These are phyloP conservation scores for Saccharomycopsis sp. DNA, from an alignment of 805 yeast genomes.

Conservation along the genomic window DNA sequence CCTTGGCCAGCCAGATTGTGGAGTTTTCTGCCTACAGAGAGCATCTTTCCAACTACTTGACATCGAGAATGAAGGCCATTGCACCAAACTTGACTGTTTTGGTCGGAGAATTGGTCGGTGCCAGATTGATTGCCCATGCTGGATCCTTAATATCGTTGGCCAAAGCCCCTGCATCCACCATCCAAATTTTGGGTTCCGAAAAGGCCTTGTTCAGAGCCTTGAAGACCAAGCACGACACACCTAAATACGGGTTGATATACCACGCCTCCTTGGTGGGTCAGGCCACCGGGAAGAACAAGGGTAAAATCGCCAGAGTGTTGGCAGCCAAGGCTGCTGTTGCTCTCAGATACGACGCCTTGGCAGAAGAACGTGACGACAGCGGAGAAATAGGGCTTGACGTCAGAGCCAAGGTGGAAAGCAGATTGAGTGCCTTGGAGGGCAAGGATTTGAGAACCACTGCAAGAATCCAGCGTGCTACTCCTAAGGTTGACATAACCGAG, in stretches of 20 bases:
- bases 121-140: slow-evolving; percentile 94
- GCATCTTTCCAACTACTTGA: slow-evolving; percentile 84
- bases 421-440: slow-evolving; percentile 93
- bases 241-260: slow-evolving; percentile 94
- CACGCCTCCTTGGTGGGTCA: slow-evolving; percentile 97
- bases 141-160: slow-evolving; percentile 93
- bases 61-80: slow-evolving; percentile 96
- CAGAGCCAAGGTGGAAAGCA: slow-evolving; percentile 88
- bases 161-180: slow-evolving; percentile 97
- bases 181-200: slow-evolving; percentile 98
- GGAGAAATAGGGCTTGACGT: slow-evolving; percentile 90
- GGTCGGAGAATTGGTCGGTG: slow-evolving; percentile 98
- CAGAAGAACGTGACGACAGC: slow-evolving; percentile 94
- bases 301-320: slow-evolving; percentile 96
- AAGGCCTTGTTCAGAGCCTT: slow-evolving; percentile 98
- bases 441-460: slow-evolving; percentile 90
- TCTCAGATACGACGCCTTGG: slow-evolving; percentile 90
- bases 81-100: slow-evolving; percentile 95
- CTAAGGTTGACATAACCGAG: slow-evolving; percentile 80
- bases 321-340: slow-evolving; percentile 99
- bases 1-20: slow-evolving; percentile 92
- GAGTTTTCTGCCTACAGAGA: slow-evolving; percentile 96
- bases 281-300: slow-evolving; percentile 97
- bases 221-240: slow-evolving; percentile 97
- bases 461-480: slow-evolving; percentile 71